Percentiles rank a stretch among this genome's conserved stretches.
These are phyloP conservation scores for Ogataea saltuana DNA, from an alignment of 805 yeast genomes.

Conservation along the genomic window DNA sequence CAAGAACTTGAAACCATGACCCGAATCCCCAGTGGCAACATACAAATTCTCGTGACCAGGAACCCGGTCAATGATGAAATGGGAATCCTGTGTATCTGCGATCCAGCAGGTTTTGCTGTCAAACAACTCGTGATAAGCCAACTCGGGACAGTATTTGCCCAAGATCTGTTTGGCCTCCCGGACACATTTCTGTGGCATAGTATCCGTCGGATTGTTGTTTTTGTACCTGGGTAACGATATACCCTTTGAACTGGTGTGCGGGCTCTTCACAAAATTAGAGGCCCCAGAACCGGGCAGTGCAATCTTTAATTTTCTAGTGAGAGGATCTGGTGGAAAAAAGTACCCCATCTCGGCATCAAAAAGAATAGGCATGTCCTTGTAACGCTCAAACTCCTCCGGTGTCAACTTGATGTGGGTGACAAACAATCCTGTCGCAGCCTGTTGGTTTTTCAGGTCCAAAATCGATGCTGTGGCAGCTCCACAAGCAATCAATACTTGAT, in stretches of 20 bases:
- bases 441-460: conserved; percentile 34
- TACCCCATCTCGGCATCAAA: conserved; percentile 49
- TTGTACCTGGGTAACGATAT: conserved; percentile 42
- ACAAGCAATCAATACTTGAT: conserved; percentile 37
- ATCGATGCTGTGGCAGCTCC: conserved; percentile 44
- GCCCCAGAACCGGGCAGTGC: conserved; percentile 42
- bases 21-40: conserved; percentile 51
- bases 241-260: conserved; percentile 17
- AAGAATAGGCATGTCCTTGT: conserved; percentile 43
- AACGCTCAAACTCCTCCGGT: conserved; percentile 37
- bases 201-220: conserved; percentile 35
- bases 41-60: conserved; percentile 36
- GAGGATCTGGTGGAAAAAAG: conserved; percentile 51
- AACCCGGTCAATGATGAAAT: conserved; percentile 42
- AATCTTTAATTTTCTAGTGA: conserved; percentile 39
- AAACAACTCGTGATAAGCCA: conserved; percentile 38
- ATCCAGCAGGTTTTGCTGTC: conserved; percentile 41
- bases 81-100: conserved; percentile 43
- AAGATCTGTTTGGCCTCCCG: conserved; percentile 36
- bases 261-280: conserved; percentile 22
- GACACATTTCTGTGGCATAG: conserved; percentile 38
- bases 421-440: conserved; percentile 43
- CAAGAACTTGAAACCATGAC: conserved; percentile 48
- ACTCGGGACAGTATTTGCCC: conserved; percentile 40
- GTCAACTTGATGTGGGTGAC: conserved; percentile 42